Conservation (phyloP, 768 basidiomycete species). For the Lactifluus echinatus region DNA sequence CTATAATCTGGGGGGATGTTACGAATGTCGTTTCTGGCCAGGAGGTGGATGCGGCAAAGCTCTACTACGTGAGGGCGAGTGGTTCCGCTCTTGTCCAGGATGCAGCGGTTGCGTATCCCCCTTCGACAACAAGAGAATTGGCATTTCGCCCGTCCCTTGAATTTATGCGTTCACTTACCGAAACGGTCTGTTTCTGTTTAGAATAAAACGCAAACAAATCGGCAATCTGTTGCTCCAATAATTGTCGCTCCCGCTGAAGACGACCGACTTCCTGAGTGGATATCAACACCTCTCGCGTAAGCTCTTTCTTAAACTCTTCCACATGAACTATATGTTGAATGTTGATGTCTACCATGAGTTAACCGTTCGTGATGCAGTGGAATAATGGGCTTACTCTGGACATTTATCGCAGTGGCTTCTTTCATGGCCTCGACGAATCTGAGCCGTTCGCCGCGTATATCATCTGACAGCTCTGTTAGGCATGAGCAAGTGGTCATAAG, state of each 20-base stretch:
- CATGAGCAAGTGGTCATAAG: neutral
- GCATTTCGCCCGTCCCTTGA: neutral
- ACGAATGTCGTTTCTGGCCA: slow-evolving; percentile 5
- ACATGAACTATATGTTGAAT: slow-evolving; percentile 58
- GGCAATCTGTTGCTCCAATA: slow-evolving; percentile 60
- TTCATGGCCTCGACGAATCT: slow-evolving; percentile 94
- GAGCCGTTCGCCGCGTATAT: slow-evolving; percentile 79
- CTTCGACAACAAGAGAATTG: neutral
- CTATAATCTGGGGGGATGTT: neutral
- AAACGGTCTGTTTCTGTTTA: slow-evolving; percentile 45
- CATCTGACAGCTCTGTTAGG: slow-evolving; percentile 64
- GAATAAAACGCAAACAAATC: slow-evolving; percentile 67
- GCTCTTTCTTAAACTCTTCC: slow-evolving; percentile 78
- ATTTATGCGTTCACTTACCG: neutral
- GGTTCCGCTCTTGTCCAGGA: slow-evolving; percentile 1
- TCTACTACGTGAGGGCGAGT: slow-evolving; percentile 1
- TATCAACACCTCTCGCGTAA: slow-evolving; percentile 62
- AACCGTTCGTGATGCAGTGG: neutral
- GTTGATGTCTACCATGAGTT: slow-evolving; percentile 13
- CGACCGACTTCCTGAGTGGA: slow-evolving; percentile 69
- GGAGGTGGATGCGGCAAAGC: slow-evolving; percentile 12
- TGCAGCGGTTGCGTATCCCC: slow-evolving; percentile 4
- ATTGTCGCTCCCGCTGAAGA: slow-evolving; percentile 55
- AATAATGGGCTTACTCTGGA: slow-evolving; percentile 44
- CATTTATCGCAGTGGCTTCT: slow-evolving; percentile 82